These are phyloP conservation scores for Cephalotrichum gorgonifer DNA, from an alignment of 2,329 filamentous ascomycete species.

Conservation along the genomic window DNA sequence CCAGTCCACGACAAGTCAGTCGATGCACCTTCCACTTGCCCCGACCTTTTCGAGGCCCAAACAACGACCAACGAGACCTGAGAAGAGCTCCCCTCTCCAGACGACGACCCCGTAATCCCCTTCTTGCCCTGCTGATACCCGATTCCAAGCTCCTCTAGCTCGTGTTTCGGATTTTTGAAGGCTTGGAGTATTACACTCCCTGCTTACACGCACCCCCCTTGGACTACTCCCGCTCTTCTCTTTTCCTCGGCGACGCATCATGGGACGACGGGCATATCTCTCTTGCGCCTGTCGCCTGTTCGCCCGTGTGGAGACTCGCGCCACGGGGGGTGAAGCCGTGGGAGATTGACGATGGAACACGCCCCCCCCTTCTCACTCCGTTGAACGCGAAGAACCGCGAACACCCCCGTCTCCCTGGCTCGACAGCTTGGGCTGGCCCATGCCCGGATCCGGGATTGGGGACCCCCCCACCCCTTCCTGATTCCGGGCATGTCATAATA, in stretches of 20 bases:
- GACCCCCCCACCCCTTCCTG: neutral
- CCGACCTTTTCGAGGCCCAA: constrained; percentile 3
- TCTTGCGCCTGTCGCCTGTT: neutral
- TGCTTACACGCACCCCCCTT: neutral
- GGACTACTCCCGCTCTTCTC: neutral
- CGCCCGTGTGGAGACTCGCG: too few relatives aligned
- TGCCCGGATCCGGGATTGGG: neutral
- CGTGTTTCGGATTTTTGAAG: neutral
- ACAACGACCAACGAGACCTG: neutral
- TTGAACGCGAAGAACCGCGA: too few relatives aligned
- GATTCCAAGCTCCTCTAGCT: neutral
- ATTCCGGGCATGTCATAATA: neutral
- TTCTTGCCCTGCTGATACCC: neutral
- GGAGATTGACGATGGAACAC: constrained; percentile 1
- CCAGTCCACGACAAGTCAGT: too few relatives aligned
- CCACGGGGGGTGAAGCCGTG: too few relatives aligned
- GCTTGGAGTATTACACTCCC: too few relatives aligned
- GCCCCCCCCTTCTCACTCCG: constrained; percentile 1
- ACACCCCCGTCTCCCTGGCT: neutral
- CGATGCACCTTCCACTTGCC: neutral
- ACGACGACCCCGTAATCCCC: neutral
- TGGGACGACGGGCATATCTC: neutral
- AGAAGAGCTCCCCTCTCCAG: neutral
- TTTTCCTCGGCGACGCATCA: neutral
- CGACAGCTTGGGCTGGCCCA: neutral